Evolutionary conservation across 1,139 yeast genomes (phyloP).

Genomic region (Tardiomyces depauwii): DNA sequence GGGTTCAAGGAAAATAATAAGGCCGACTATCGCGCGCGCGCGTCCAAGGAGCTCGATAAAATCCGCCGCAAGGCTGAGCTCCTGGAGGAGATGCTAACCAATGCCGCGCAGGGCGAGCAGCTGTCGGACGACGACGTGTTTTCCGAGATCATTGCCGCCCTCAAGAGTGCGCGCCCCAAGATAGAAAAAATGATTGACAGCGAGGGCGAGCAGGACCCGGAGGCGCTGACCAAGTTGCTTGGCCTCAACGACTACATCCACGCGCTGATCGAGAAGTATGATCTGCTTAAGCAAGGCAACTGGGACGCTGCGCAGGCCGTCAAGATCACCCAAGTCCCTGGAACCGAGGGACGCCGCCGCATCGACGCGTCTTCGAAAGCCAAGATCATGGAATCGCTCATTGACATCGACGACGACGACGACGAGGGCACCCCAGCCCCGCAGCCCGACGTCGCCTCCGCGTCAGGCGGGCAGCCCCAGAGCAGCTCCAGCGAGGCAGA

Average conservation of each 20-base stretch:
- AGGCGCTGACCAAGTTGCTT: slow-evolving; percentile 53
- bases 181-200: slow-evolving; percentile 68
- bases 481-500: too few species aligned
- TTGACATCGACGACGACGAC: slow-evolving; percentile 67
- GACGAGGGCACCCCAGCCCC: slow-evolving; percentile 24
- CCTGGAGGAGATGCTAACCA: slow-evolving; percentile 75
- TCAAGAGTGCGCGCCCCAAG: slow-evolving; percentile 81
- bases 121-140: slow-evolving; percentile 41
- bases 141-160: slow-evolving; percentile 62
- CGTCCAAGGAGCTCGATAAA: slow-evolving; percentile 75
- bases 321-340: slow-evolving; percentile 25
- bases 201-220: slow-evolving; percentile 38
- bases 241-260: slow-evolving; percentile 70
- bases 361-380: slow-evolving; percentile 11
- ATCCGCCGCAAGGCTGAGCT: slow-evolving; percentile 83
- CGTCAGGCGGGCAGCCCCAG: too few species aligned
- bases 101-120: slow-evolving; percentile 41
- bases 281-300: slow-evolving; percentile 55
- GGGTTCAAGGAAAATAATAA: slow-evolving; percentile 59
- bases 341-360: slow-evolving; percentile 4
- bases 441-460: too few species aligned
- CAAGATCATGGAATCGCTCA: slow-evolving; percentile 38
- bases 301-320: slow-evolving; percentile 49
- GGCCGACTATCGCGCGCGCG: slow-evolving; percentile 76
- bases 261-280: slow-evolving; percentile 55